phyloP scores from a whole-genome alignment of 371 early-diverging fungal genomes.

The Parasitella parasitica region DNA sequence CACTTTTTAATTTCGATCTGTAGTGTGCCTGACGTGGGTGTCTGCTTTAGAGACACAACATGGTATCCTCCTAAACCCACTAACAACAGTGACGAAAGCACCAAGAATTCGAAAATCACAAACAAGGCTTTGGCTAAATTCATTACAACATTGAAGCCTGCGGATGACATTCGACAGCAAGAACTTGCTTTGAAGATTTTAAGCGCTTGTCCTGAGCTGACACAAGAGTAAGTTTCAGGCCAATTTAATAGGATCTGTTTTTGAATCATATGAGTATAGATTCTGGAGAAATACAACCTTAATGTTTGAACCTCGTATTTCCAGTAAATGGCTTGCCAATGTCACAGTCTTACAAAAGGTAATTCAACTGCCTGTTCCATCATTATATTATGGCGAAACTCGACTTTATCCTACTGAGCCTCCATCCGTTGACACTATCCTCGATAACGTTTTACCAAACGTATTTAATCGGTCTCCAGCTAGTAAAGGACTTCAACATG shows the following conservation, averaged over 20 bases:
- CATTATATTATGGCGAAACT: conserved; percentile 49
- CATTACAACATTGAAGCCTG: conserved; percentile 58
- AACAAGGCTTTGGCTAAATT: conserved; percentile 68
- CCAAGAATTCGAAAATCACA: conserved; percentile 41
- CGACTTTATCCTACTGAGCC: conserved; percentile 57
- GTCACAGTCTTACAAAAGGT: conserved; percentile 71
- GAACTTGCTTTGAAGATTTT: conserved; percentile 66
- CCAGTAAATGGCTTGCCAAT: conserved; percentile 75
- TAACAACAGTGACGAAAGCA: conserved; percentile 10
- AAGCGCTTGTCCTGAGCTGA: conserved; percentile 75
- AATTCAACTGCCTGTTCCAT: conserved; percentile 71
- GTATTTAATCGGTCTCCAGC: conserved; percentile 56
- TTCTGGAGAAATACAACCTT: conserved; percentile 61
- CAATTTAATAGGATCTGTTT: too few relatives aligned
- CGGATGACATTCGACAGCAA: conserved; percentile 70
- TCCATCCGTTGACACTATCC: conserved; percentile 54
- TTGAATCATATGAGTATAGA: conserved; percentile 26
- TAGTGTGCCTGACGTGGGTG: conserved; percentile 71
- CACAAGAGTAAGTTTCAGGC: conserved; percentile 56
- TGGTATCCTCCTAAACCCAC: conserved; percentile 68
- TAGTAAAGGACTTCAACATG: conserved; percentile 68
- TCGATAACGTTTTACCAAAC: conserved; percentile 73
- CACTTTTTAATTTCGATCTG: conserved; percentile 74
- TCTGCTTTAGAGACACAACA: conserved; percentile 73
- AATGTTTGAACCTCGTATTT: conserved; percentile 80